Conservation (phyloP, 345 rosid species). For the Lepidium sativum region DNA sequence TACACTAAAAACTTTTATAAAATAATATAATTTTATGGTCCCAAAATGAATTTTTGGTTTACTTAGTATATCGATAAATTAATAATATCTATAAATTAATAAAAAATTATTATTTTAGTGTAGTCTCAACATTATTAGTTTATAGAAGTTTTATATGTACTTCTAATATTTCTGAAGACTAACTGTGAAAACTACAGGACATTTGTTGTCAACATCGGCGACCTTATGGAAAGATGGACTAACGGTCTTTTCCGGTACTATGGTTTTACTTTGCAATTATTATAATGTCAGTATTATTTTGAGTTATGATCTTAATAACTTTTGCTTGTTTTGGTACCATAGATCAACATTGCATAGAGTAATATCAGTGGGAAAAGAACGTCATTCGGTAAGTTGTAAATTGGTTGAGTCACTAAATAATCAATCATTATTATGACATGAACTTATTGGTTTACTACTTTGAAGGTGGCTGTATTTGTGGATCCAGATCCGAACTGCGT, state of each 20-base stretch:
- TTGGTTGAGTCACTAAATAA: not conserved
- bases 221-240: slow-evolving; percentile 92
- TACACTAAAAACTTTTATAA: no score
- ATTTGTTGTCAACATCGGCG: slow-evolving; percentile 67
- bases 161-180: not conserved
- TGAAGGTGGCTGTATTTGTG: slow-evolving; percentile 57
- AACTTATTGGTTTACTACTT: not conserved
- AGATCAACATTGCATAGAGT: slow-evolving; percentile 87
- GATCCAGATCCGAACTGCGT: slow-evolving; percentile 55
- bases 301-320: not conserved
- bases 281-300: not conserved
- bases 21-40: no score
- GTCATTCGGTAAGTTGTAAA: slow-evolving; percentile 49
- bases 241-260: slow-evolving; percentile 61
- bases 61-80: no score
- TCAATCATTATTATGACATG: not conserved
- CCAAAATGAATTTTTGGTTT: no score
- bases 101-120: no score
- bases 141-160: no score
- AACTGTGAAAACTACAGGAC: slow-evolving; percentile 36
- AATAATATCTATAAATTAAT: no score
- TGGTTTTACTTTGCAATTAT: not conserved
- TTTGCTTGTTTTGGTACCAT: not conserved
- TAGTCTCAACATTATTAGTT: no score
- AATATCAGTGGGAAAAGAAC: slow-evolving; percentile 62